Evolutionary conservation across 768 basidiomycete species (phyloP).

Genomic region (Boletus insuetus): DNA sequence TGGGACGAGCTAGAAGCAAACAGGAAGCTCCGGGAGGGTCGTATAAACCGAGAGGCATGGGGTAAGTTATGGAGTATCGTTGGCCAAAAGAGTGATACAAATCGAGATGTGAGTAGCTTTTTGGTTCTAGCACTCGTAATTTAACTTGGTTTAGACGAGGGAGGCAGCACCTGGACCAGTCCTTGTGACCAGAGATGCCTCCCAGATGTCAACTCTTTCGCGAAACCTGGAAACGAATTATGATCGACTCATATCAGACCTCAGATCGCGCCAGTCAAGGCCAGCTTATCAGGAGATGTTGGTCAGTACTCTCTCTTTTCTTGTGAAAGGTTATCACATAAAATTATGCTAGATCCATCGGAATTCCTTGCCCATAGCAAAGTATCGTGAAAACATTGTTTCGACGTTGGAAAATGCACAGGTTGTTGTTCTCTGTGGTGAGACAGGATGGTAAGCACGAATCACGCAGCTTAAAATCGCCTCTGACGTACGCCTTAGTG

Average conservation of each 20-base stretch:
- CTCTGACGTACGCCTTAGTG: conserved; percentile 44
- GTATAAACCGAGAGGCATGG: conserved; percentile 70
- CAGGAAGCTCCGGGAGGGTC: conserved; percentile 60
- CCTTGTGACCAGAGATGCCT: conserved; percentile 15
- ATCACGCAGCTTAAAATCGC: conserved; percentile 32
- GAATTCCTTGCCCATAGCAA: conserved; percentile 80
- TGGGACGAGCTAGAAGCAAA: conserved; percentile 85
- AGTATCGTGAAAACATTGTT: conserved; percentile 72
- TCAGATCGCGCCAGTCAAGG: conserved; percentile 60
- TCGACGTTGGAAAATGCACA: conserved; percentile 69
- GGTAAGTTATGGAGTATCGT: conserved; percentile 60
- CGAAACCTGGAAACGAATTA: conserved; percentile 25
- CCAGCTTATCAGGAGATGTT: conserved; percentile 85
- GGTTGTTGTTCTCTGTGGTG: conserved; percentile 83
- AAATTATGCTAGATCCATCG: conserved; percentile 56
- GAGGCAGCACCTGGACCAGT: conserved; percentile 19
- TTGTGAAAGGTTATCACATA: background rate
- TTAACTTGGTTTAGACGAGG: conserved; percentile 14
- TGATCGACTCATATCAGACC: conserved; percentile 56
- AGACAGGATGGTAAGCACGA: conserved; percentile 65
- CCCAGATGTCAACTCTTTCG: background rate
- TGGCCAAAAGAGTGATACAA: conserved; percentile 51
- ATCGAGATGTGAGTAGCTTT: conserved; percentile 40
- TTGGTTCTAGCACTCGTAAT: background rate
- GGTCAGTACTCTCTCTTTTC: conserved; percentile 42